phyloP scores from a whole-genome alignment of 805 yeast genomes.

The Metschnikowia peoriensis region DNA sequence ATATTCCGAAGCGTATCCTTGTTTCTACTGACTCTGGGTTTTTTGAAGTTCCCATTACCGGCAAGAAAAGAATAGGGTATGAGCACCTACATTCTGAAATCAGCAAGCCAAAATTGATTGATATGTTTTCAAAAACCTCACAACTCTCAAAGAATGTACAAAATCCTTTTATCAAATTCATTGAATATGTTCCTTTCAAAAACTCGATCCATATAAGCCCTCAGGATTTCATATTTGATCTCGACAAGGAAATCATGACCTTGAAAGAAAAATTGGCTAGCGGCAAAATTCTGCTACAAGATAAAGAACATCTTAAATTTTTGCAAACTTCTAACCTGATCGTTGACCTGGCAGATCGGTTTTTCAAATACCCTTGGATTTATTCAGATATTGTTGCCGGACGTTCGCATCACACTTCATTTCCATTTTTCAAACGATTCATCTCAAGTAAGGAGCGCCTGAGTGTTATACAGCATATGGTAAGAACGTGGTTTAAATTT shows the following conservation, averaged over 20 bases:
- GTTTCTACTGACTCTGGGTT: conserved; percentile 25
- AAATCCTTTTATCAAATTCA: not conserved
- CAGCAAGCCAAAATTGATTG: conserved; percentile 6
- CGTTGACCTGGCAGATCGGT: conserved; percentile 27
- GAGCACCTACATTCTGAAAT: not conserved
- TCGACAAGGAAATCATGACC: conserved; percentile 26
- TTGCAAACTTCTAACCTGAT: conserved; percentile 24
- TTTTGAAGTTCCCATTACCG: conserved; percentile 29
- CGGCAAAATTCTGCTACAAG: conserved; percentile 16
- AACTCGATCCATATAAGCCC: conserved; percentile 18
- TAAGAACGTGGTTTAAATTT: conserved; percentile 37
- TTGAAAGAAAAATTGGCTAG: conserved; percentile 20
- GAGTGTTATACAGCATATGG: conserved; percentile 37
- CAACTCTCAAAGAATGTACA: not conserved
- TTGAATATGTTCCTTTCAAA: conserved; percentile 8
- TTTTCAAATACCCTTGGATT: conserved; percentile 42
- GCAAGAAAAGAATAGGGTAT: conserved; percentile 24
- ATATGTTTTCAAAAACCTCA: not conserved
- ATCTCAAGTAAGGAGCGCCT: conserved; percentile 37
- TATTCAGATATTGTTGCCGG: conserved; percentile 35
- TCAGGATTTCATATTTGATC: conserved; percentile 32
- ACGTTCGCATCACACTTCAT: conserved; percentile 29
- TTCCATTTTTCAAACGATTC: conserved; percentile 37
- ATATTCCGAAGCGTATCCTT: conserved; percentile 26
- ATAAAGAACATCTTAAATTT: conserved; percentile 28